A percentile compares a stretch with the other conserved stretches of the same genome.
Conservation (phyloP, 140 eudicot species). For the Ambrosia hybrid region DNA sequence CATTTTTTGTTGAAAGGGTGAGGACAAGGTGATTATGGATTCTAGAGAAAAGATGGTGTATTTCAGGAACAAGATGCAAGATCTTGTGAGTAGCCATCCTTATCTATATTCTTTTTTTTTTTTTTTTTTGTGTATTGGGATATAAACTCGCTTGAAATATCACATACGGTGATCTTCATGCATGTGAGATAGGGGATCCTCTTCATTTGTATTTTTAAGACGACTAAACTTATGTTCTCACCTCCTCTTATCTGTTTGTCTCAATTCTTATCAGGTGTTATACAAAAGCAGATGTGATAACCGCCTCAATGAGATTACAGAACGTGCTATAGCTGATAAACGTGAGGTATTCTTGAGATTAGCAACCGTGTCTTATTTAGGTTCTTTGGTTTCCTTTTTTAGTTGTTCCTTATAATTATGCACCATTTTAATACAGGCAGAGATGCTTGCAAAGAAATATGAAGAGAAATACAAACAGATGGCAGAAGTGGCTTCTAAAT, state of each 20-base stretch:
- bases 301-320: constrained; percentile 96
- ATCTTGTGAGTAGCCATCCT: constrained; percentile 67
- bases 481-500: constrained; percentile 89
- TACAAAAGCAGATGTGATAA: constrained; percentile 97
- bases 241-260: background rate
- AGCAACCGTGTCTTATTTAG: constrained; percentile 8
- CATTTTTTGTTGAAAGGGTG: constrained; percentile 48
- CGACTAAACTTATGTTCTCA: background rate
- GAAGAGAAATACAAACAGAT: constrained; percentile 95
- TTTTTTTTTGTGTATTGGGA: background rate
- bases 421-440: constrained; percentile 58
- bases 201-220: background rate
- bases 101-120: constrained; percentile 7
- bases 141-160: background rate
- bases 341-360: constrained; percentile 58
- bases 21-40: constrained; percentile 65
- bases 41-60: constrained; percentile 86
- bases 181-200: constrained; percentile 4
- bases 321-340: constrained; percentile 91
- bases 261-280: constrained; percentile 52
- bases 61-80: constrained; percentile 91
- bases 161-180: background rate
- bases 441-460: constrained; percentile 80
- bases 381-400: constrained; percentile 4
- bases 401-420: background rate